Percentiles rank a stretch among this genome's conserved stretches.
Evolutionary conservation across 2,329 filamentous ascomycete genomes (phyloP).

Genomic region (Ascosphaera apis): DNA sequence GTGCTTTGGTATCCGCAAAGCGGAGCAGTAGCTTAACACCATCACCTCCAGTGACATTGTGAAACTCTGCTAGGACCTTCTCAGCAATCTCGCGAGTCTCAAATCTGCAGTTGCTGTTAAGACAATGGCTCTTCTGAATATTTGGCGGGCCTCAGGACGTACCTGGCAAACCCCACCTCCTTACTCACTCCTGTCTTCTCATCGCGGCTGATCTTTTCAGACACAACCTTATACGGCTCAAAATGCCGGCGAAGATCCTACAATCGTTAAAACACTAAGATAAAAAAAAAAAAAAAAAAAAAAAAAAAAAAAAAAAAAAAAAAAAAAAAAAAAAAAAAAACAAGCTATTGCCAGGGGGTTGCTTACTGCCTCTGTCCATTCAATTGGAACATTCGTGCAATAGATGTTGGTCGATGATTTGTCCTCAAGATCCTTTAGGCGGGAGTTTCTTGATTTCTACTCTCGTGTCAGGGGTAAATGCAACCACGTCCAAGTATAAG

Average conservation of each 20-base stretch:
- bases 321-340: not conserved
- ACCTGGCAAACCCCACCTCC: constrained; percentile 94
- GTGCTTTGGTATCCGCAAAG: constrained; percentile 87
- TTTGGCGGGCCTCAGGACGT: not conserved
- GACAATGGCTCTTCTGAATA: constrained; percentile 3
- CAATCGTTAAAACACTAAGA: too few relatives aligned
- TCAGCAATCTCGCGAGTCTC: constrained; percentile 77
- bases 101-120: constrained; percentile 36
- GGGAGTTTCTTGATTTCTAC: constrained; percentile 95
- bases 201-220: constrained; percentile 86
- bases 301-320: not conserved
- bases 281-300: constrained; percentile 8
- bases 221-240: constrained; percentile 43
- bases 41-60: constrained; percentile 58
- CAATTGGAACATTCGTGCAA: constrained; percentile 86
- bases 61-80: constrained; percentile 65
- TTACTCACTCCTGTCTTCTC: constrained; percentile 68
- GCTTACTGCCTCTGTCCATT: constrained; percentile 70
- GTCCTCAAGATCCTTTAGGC: constrained; percentile 88
- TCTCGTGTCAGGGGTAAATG: constrained; percentile 10
- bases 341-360: not conserved
- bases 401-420: constrained; percentile 84
- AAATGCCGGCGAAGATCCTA: constrained; percentile 46
- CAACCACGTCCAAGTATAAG: constrained; percentile 7
- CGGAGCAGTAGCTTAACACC: constrained; percentile 76